Base-by-base conservation (phyloP, 192 early-diverging fungal species). In the Podila epigama region DNA sequence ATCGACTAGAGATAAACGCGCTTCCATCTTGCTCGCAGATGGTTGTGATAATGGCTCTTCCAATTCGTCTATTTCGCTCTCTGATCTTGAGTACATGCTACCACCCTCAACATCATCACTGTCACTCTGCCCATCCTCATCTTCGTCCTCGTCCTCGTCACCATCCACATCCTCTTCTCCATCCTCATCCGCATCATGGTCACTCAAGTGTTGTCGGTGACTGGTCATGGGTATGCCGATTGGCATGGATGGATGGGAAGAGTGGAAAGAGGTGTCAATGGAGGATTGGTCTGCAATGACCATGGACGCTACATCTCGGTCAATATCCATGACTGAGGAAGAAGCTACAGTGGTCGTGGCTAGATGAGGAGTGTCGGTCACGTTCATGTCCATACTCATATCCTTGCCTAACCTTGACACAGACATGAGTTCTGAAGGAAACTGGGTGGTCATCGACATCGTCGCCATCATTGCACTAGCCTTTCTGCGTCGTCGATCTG, bases 261-360 rank as follows among this genome's bases (percentile, higher is more conserved):
- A 12, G 20, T 6, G 34, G 20, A n/a, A 7, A n/a, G 5, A n/a
- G 15, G 41, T 15, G 41, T n/a, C n/a, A n/a, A n/a, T n/a, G 0
- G 13, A n/a, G 13, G 15, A 5, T n/a, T 53, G 54, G n/a, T 58
- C 64, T 16, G 64, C 64, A 29, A 66, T 56, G 27, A 28, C 25
- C 64, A 66, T 66, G 22, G 64, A 58, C 6, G 64, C 64, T 22
- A 66, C 64, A 58, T 66, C 55, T 7, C 40, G 33, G 16, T 66
- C 64, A 44, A 66, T 66, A 15, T 66, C 54, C 32, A 66, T 56
- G 1, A 48, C 5, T 1, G 13, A 20, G 5, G 64, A 58, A 9
- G 36, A 13, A 6, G 35, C 32, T 9, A n/a, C n/a, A n/a, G n/a
- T n/a, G n/a, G n/a, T n/a, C n/a, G n/a, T n/a, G n/a, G n/a, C n/a